Percentiles rank a stretch among this genome's conserved stretches.
Evolutionary conservation across 371 early-diverging fungal species (phyloP).

Genomic region (Umbelopsis sp.): DNA sequence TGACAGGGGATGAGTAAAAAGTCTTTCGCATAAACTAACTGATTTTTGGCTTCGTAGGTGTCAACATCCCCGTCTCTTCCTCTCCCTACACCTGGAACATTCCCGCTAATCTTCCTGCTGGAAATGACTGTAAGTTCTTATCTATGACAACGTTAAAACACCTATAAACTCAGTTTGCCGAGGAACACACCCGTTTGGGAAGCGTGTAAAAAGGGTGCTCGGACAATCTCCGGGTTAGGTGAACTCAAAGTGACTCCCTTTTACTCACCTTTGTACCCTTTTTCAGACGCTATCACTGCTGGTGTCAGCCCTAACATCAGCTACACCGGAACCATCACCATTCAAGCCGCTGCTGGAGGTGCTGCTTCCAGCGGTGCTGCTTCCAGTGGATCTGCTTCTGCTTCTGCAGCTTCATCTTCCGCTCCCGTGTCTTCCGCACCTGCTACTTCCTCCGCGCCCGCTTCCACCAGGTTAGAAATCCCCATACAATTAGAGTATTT

Average conservation of each 20-base stretch:
- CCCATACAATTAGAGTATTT: no score
- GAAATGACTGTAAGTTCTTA: constrained; percentile 46
- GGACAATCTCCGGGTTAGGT: neutral
- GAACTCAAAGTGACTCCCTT: neutral
- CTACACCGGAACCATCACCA: constrained; percentile 43
- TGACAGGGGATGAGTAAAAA: no score
- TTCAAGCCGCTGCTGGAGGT: constrained; percentile 30
- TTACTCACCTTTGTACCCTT: neutral
- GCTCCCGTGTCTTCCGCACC: neutral
- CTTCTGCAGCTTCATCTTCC: neutral
- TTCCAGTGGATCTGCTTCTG: neutral
- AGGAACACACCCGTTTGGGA: no score
- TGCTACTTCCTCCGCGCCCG: constrained; percentile 11
- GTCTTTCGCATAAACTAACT: no score
- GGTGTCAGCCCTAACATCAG: constrained; percentile 33
- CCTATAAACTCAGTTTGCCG: no score
- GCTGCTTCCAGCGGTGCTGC: neutral
- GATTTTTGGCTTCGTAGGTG: constrained; percentile 10
- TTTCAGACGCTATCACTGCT: constrained; percentile 37
- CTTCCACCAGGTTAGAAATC: neutral
- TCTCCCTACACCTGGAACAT: constrained; percentile 43
- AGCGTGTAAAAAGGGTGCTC: no score
- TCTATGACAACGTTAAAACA: neutral
- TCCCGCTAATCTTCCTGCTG: constrained; percentile 35
- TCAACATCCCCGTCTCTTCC: constrained; percentile 36